Conservation (phyloP, 768 basidiomycete genomes). For the Tremella fuciformis region DNA sequence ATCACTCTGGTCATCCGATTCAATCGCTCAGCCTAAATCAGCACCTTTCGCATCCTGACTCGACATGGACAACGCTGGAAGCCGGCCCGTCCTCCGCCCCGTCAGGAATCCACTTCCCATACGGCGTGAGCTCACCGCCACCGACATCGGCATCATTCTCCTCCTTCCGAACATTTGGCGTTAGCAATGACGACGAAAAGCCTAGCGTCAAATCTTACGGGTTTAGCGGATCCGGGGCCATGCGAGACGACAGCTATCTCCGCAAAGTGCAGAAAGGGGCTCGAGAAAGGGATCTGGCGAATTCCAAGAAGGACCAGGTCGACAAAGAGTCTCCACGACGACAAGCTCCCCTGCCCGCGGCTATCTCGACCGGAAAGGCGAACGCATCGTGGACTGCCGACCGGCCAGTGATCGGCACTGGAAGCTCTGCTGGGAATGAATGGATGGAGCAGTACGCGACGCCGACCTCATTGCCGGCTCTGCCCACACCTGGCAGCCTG, state of each 20-base stretch:
- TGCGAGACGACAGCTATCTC: conserved; percentile 43
- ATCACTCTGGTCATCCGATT: no score
- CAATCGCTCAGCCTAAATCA: no score
- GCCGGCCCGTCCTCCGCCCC: no score
- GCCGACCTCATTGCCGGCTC: conserved; percentile 20
- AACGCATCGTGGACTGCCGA: conserved; percentile 15
- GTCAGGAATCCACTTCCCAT: no score
- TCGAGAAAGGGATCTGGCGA: conserved; percentile 24
- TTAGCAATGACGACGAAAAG: conserved; percentile 4
- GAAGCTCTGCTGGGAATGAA: conserved; percentile 1
- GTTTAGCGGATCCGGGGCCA: conserved; percentile 33
- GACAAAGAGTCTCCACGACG: conserved; percentile 11
- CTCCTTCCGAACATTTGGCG: conserved; percentile 36
- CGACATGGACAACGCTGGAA: no score
- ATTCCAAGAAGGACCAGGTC: conserved; percentile 16
- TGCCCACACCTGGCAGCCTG: neutral
- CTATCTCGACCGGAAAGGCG: conserved; percentile 27
- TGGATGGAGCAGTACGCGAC: conserved; percentile 30
- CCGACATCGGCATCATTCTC: conserved; percentile 38
- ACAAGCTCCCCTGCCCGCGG: conserved; percentile 14
- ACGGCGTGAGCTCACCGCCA: conserved; percentile 18
- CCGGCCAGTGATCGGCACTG: neutral
- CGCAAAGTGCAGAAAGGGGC: conserved; percentile 33
- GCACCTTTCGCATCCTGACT: no score
- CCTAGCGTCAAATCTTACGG: conserved; percentile 36